Base-by-base conservation (phyloP, 768 basidiomycete genomes). In the Leccinellum rugosiceps region DNA sequence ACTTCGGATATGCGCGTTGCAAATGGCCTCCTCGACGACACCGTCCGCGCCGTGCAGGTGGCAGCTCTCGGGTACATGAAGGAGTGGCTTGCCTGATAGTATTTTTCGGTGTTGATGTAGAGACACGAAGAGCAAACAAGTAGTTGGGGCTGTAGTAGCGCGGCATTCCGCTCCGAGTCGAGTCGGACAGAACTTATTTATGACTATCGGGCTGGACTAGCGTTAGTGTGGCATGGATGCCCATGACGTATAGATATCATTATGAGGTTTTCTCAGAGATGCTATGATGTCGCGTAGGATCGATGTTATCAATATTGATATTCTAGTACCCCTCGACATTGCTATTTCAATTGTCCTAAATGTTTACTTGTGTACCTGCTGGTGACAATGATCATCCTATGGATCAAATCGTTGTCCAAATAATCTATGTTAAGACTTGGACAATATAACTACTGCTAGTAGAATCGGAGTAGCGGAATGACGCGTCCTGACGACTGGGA, bases 1-100 rank as follows among this genome's bases (percentile, higher is more conserved):
- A 80, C 80, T 65, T 84, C 87, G 15, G 87, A 90, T 63, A 65
- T 91, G 44, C 44, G 72, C 52, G 69, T 73, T 1, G 35, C 60
- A n/a, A 74, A 74, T 43, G 83, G 77, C 1, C 23, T 60, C 5
- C 75, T 76, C 8, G 86, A 88, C 59, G 58, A 77, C 17, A 82
- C 81, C 2, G 74, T 89, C 43, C 65, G 69, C 6, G 73, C 75
- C 0, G 85, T 89, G 10, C 87, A 88, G 64, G 63, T 68, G 41
- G 69, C 82, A 38, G 85, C 74, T 0, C 71, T 89, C 19, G 67
- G 72, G 21, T 75, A 78, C 23, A 83, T 88, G 68, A 78, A 78
- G 61, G 67, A 50, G 3, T 89, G 87, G 87, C 73, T 88, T 23
- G 43, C 43, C 0, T 44, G 43, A 44, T 44, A 5, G n/a, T 9